Base-by-base conservation (phyloP, 2,329 filamentous ascomycete genomes). In the Talaromyces amestolkiae region DNA sequence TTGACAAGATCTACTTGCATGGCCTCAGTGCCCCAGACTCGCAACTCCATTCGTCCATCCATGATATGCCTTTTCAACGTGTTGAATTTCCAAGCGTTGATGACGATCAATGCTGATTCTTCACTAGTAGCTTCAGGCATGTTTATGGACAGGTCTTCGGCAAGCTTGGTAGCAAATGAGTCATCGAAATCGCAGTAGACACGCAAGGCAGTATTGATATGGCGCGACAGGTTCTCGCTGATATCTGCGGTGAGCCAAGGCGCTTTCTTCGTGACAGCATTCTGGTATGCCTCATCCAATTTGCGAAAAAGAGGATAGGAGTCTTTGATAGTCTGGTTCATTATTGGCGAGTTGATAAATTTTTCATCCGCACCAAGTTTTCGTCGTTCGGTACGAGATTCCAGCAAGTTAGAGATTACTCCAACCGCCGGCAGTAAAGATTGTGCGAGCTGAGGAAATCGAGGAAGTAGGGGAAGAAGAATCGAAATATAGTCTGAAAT, bases 11-110 rank as follows among this genome's bases (percentile, higher is more conserved):
- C 88, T 9, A 73, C 74, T 69, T 91, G 90, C 85, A 97, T 89
- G 22, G 81, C 82, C n/a, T 87, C 85, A 59, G 94, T 88, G 22
- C 92, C 92, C 74, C 87, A 85, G 13, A 96, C 91, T 43, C 94
- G 89, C 43, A 97, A 82, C 73, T 96, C 92, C 92, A 98, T 97
- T 72, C 94, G 91, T 41, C 91, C 89, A 65, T 91, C 94, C 72
- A 86, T 87, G 61, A 97, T 89, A 69, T 94, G 87, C 69, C 87
- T 89, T 70, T 87, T 87, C 61, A 91, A 80, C 1, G 89, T 80
- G 51, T 82, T 81, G 70, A 97, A 88, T 60, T 87, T 89, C 89
- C 91, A 96, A 37, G 79, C 81, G 71, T 85, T 79, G 73, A 72
- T 69, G 41, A 81, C 71, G 13, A 81, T 76, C 27, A 70, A 69